A percentile compares a stretch with the other conserved stretches of the same genome.
phyloP scores from a whole-genome alignment of 1,284 basidiomycete genomes.

The Ustilago cynodontis region DNA sequence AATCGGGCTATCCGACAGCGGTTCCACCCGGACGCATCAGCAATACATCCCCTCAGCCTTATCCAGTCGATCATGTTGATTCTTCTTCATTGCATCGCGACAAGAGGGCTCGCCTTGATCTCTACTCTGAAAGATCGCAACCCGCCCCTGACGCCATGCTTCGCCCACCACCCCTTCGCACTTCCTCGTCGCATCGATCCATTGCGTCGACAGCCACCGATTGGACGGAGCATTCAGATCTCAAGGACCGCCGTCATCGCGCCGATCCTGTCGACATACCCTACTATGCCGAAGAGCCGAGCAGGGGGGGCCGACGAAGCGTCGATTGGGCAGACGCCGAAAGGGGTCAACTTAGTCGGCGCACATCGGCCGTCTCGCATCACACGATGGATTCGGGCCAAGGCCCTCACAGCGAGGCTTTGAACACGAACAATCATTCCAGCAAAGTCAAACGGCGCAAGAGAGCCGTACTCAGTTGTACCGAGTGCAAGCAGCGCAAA shows the following conservation, averaged over 20 bases:
- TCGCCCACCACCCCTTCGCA: conserved; percentile 24
- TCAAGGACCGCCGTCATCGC: conserved; percentile 23
- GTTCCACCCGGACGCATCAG: conserved; percentile 25
- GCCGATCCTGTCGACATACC: conserved; percentile 10
- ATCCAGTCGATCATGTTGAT: conserved; percentile 15
- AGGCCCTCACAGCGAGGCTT: conserved; percentile 20
- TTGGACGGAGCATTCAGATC: conserved; percentile 23
- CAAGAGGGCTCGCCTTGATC: conserved; percentile 39
- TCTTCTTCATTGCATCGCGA: conserved; percentile 26
- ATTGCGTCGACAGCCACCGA: conserved; percentile 17
- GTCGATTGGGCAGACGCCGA: conserved; percentile 34
- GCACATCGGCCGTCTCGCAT: conserved; percentile 32
- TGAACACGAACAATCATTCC: conserved; percentile 15
- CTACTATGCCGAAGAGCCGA: conserved; percentile 3
- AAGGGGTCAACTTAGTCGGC: conserved; percentile 23
- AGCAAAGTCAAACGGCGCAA: conserved; percentile 52
- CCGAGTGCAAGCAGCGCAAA: conserved; percentile 59
- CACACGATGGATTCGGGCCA: conserved; percentile 19
- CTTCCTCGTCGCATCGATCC: conserved; percentile 31
- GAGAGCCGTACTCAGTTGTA: conserved; percentile 54
- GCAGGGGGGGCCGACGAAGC: conserved; percentile 3
- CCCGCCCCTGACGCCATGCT: conserved; percentile 14
- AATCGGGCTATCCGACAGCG: conserved; percentile 15
- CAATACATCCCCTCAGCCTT: conserved; percentile 22
- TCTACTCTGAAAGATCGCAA: conserved; percentile 27